A percentile compares a stretch with the other conserved stretches of the same genome.
phyloP scores from a whole-genome alignment of 2,329 filamentous ascomycete species.

The Amauroascus verrucosus region DNA sequence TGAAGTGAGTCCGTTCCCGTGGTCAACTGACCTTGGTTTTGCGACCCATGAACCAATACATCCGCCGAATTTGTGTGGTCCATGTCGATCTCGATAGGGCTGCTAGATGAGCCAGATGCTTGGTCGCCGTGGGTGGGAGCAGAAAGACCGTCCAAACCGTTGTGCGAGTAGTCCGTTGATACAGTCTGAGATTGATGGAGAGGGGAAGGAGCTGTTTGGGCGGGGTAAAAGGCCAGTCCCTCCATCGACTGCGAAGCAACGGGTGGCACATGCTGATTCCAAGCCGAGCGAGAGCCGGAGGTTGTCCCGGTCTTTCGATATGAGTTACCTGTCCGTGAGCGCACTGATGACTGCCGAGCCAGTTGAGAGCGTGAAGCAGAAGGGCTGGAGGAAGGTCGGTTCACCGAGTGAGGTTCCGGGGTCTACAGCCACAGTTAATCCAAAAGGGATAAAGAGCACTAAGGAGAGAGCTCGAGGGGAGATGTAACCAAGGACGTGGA shows the following conservation, averaged over 20 bases:
- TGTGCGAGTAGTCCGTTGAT: constrained; percentile 10
- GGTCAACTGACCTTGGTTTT: constrained; percentile 8
- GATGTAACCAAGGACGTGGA: constrained; percentile 25
- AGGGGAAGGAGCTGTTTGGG: background rate
- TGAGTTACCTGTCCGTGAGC: constrained; percentile 5
- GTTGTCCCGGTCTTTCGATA: constrained; percentile 4
- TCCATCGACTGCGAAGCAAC: constrained; percentile 3
- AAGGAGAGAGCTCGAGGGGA: constrained; percentile 19
- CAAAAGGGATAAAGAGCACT: constrained; percentile 16
- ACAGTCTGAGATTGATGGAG: constrained; percentile 6
- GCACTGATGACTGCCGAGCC: background rate
- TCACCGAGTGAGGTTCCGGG: constrained; percentile 8
- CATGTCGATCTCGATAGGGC: constrained; percentile 1
- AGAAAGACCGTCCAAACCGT: constrained; percentile 20
- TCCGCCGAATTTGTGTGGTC: background rate
- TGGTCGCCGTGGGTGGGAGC: background rate
- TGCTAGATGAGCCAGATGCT: constrained; percentile 5
- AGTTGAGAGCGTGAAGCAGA: constrained; percentile 10
- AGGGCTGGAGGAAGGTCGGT: constrained; percentile 6
- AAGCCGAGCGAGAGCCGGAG: constrained; percentile 2
- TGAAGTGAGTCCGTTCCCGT: constrained; percentile 21
- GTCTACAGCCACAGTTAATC: constrained; percentile 16
- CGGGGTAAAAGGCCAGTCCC: background rate
- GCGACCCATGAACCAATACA: constrained; percentile 10
- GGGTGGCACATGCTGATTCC: background rate